phyloP scores from a whole-genome alignment of 106 monocot genomes.

The Iris macrosiphon region DNA sequence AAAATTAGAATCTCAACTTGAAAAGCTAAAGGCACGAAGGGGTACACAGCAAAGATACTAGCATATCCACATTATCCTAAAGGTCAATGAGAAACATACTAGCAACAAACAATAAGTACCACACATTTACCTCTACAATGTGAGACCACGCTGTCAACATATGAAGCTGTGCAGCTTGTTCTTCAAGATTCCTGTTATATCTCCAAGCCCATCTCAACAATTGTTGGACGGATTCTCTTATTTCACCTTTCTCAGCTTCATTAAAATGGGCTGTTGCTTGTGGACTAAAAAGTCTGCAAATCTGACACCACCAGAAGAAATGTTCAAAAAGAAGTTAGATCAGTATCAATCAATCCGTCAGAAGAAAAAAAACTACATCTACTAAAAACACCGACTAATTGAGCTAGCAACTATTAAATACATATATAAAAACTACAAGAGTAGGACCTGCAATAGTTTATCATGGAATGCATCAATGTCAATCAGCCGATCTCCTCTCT shows the following conservation, averaged over 20 bases:
- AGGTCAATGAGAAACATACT: background rate
- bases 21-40: slow-evolving; percentile 1
- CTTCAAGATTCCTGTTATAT: slow-evolving; percentile 93
- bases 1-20: background rate
- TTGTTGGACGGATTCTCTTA: slow-evolving; percentile 63
- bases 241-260: slow-evolving; percentile 39
- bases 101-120: background rate
- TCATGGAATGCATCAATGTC: slow-evolving; percentile 85
- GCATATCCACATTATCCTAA: background rate
- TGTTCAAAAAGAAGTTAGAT: too few species aligned
- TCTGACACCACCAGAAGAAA: slow-evolving; percentile 24
- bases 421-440: background rate
- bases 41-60: background rate
- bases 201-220: slow-evolving; percentile 89
- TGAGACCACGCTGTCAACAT: slow-evolving; percentile 95
- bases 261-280: slow-evolving; percentile 29
- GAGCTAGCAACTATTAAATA: background rate
- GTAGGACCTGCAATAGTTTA: slow-evolving; percentile 66
- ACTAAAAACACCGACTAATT: too few species aligned
- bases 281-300: slow-evolving; percentile 21
- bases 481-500: slow-evolving; percentile 84
- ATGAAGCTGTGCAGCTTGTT: slow-evolving; percentile 94
- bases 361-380: background rate
- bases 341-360: background rate
- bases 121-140: slow-evolving; percentile 59